Evolutionary conservation across 495 filamentous ascomycete genomes (phyloP).

Genomic region (Aspergillus affinis): DNA sequence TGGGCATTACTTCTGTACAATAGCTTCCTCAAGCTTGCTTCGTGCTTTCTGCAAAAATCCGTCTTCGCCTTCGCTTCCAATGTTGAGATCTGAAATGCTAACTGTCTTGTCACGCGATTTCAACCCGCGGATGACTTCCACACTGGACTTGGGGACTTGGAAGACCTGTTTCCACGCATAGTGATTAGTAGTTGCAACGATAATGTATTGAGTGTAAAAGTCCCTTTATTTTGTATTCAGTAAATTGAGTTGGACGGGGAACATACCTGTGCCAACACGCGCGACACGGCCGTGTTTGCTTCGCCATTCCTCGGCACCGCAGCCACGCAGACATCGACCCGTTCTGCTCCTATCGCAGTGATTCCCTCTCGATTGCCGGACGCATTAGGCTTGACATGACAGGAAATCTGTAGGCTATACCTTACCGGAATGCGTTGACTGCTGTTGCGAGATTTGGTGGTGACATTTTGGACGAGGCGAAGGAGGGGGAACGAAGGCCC

Average conservation of each 20-base stretch:
- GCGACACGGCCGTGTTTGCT: conserved; percentile 64
- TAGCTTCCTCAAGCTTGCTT: conserved; percentile 12
- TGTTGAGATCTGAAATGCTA: conserved; percentile 31
- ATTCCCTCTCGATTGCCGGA: conserved; percentile 61
- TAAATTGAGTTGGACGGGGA: conserved; percentile 1
- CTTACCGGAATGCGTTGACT: conserved; percentile 8
- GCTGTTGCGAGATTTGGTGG: conserved; percentile 10
- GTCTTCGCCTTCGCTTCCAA: conserved; percentile 29
- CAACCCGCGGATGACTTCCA: conserved; percentile 61
- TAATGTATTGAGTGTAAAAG: neutral
- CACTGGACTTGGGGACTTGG: conserved; percentile 59
- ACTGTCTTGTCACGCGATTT: conserved; percentile 64
- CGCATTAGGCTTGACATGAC: conserved; percentile 65
- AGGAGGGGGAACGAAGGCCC: conserved; percentile 18
- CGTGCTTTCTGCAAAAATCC: conserved; percentile 25
- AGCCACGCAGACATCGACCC: conserved; percentile 60
- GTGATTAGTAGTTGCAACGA: neutral
- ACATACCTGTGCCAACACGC: conserved; percentile 60
- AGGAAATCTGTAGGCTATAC: conserved; percentile 47
- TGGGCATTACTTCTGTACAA: conserved; percentile 11
- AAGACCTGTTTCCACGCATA: conserved; percentile 41
- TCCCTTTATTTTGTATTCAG: neutral
- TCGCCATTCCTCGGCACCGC: conserved; percentile 64
- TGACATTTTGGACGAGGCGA: conserved; percentile 24
- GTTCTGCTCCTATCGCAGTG: conserved; percentile 48